A percentile compares a stretch with the other conserved stretches of the same genome.
Evolutionary conservation across 805 yeast genomes (phyloP).

Genomic region (Danielia reshetovae): DNA sequence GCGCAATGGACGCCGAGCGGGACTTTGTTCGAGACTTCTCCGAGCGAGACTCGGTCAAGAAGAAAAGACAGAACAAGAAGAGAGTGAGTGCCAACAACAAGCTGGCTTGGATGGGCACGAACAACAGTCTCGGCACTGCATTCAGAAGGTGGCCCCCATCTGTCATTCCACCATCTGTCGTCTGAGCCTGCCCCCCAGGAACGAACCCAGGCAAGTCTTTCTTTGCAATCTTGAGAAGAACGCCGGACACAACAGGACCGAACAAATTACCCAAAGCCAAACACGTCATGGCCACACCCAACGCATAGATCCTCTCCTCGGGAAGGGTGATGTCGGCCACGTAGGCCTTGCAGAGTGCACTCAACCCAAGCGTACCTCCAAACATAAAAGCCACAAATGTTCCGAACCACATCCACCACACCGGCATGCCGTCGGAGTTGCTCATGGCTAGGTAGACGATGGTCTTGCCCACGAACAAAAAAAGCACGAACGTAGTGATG

Average conservation of each 20-base stretch:
- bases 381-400: slow-evolving; percentile 1
- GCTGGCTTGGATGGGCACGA: neutral
- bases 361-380: slow-evolving; percentile 5
- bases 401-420: slow-evolving; percentile 1
- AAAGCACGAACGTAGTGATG: slow-evolving; percentile 1
- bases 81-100: neutral
- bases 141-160: neutral
- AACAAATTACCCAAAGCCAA: slow-evolving; percentile 4
- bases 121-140: neutral
- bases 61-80: neutral
- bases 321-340: slow-evolving; percentile 8
- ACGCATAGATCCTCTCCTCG: slow-evolving; percentile 3
- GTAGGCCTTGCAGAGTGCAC: slow-evolving; percentile 8
- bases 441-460: neutral
- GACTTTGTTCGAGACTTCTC: neutral
- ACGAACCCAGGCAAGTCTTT: neutral
- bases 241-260: slow-evolving; percentile 5
- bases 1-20: slow-evolving; percentile 1
- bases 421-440: neutral
- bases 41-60: slow-evolving; percentile 1
- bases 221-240: neutral
- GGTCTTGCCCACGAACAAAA: neutral
- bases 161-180: neutral
- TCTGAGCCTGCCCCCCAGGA: neutral
- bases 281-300: slow-evolving; percentile 7